Evolutionary conservation across 345 rosid species (phyloP).

Genomic region (Psidium guajava): DNA sequence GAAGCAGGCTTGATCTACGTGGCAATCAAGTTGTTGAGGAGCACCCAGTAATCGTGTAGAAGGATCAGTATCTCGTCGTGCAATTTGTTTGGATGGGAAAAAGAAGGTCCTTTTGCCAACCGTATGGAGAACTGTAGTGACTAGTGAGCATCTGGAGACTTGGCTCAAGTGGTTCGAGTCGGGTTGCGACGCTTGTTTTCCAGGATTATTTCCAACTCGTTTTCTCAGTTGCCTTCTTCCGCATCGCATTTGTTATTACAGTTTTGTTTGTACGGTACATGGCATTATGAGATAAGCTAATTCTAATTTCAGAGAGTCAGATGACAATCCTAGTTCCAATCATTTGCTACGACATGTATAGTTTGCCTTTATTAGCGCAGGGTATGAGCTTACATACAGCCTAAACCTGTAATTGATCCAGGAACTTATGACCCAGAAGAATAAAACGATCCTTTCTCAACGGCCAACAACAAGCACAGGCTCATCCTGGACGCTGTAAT

Average conservation of each 20-base stretch:
- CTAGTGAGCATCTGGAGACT: neutral
- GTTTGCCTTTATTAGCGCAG: neutral
- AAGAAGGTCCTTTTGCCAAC: neutral
- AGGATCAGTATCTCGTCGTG: neutral
- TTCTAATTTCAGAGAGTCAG: neutral
- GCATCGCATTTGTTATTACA: accelerated
- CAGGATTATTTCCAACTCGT: neutral
- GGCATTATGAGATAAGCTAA: neutral
- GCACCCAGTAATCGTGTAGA: neutral
- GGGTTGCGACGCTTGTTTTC: accelerated
- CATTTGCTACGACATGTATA: neutral
- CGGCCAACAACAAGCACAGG: neutral
- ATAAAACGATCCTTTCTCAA: neutral
- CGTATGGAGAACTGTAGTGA: neutral
- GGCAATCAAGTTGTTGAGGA: neutral
- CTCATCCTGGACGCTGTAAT: neutral
- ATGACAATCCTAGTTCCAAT: neutral
- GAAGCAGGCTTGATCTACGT: neutral
- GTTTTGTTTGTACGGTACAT: neutral
- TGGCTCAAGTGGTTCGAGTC: neutral
- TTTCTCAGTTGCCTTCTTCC: neutral
- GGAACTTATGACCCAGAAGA: neutral
- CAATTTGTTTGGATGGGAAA: neutral
- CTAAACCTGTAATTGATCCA: neutral
- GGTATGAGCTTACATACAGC: neutral